Conservation (phyloP, 23 red algal genomes). For the Agarophyton chilense region DNA sequence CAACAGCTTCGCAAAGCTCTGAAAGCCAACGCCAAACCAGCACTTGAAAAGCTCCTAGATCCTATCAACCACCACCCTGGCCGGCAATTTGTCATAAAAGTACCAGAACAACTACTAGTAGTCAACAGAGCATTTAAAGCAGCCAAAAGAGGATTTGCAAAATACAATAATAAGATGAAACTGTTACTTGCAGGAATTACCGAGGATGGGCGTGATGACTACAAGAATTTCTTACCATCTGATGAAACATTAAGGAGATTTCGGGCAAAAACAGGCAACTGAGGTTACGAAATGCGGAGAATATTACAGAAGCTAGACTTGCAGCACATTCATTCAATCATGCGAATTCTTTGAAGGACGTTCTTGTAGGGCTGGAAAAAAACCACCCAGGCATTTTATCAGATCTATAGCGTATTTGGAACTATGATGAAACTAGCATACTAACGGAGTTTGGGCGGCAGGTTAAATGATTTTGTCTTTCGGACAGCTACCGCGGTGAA, state of each 20-base stretch:
- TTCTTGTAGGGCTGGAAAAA: background rate
- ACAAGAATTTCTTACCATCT: background rate
- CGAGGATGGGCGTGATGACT: background rate
- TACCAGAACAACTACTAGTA: background rate
- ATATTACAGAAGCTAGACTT: slow-evolving; percentile 1
- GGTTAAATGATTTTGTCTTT: background rate
- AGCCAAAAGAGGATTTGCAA: background rate
- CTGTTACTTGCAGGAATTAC: background rate
- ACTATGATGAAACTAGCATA: slow-evolving; percentile 22
- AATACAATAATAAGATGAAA: background rate
- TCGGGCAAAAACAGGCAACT: slow-evolving; percentile 10
- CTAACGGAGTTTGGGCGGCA: background rate
- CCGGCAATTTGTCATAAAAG: background rate
- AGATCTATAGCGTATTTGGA: background rate
- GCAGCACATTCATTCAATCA: background rate
- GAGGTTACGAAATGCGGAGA: background rate
- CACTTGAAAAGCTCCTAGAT: background rate
- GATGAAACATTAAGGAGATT: background rate
- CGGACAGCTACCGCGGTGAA: background rate
- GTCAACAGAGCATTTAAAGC: background rate
- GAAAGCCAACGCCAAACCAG: background rate
- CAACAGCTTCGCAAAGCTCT: too few relatives aligned
- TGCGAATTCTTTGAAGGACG: background rate
- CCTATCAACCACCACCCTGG: background rate
- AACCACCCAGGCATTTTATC: background rate